Base-by-base conservation (phyloP, 78 protist species). In the Thecamonas trahens region DNA sequence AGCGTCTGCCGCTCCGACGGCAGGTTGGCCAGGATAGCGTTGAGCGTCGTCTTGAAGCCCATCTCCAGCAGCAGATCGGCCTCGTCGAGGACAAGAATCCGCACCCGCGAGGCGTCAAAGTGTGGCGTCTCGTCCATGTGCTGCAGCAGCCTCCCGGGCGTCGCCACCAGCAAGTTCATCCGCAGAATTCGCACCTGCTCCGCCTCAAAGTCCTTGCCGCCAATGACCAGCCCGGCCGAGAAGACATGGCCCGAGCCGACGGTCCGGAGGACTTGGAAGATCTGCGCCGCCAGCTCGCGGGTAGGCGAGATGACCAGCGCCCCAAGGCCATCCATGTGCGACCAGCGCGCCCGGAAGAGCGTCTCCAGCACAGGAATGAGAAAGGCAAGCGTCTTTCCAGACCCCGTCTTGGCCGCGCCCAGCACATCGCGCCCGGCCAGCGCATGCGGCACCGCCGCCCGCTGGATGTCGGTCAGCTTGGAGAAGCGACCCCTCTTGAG, bases 71-170 rank as follows among this genome's bases (percentile, higher is more conserved):
- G 53, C 8, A 91, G 72, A 68, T 97, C 99, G 2, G 99, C 98
- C 69, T 97, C 99, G 66, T 97, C 99, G 18, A 97, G 70, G 1
- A 97, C 92, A 7, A 38, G 35, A 15, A 70, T 28, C 45, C 7
- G 58, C 6, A n/a, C 5, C 32, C 1, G 15, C 14, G 39, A 6
- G 32, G 59, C 38, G 59, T 75, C 60, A 72, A 94, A 90, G 14
- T 65, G 81, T 22, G 62, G 20, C 3, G 95, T 90, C 59, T 92
- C 83, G 59, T 93, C 96, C 86, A 96, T 67, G 76, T 98, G 99
- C 37, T 95, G 98, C 60, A 94, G 70, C 35, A 98, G 66, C 5
- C 99, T 58, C 15, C 99, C 99, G 1, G 99, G 99, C 22, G 99
- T 98, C 50, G 85, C 80, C 22, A 96, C 85, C 52, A 98, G 72